Evolutionary conservation across 108 stramenopile species (phyloP).

Genomic region (Cafeteria roenbergensis): DNA sequence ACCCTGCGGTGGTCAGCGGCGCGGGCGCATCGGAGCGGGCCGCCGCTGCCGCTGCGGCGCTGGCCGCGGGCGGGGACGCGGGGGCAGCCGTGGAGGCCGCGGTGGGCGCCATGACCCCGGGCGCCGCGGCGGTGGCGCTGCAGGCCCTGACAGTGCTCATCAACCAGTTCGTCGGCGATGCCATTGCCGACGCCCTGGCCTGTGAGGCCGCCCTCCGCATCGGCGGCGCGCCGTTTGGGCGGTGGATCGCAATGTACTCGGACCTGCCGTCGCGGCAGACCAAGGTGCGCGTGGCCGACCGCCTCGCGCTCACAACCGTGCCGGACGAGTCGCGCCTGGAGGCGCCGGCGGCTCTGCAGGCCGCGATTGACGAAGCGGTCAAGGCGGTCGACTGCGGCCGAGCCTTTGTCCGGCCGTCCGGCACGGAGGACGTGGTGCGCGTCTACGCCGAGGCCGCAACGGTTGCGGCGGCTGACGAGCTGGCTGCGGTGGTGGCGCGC

Average conservation of each 20-base stretch:
- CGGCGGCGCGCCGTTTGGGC: constrained; percentile 45
- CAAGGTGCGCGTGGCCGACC: constrained; percentile 79
- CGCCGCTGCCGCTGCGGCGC: constrained; percentile 19
- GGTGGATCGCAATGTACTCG: constrained; percentile 65
- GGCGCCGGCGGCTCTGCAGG: constrained; percentile 63
- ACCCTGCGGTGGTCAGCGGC: too few relatives aligned
- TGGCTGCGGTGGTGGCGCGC: too few relatives aligned
- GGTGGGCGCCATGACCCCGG: constrained; percentile 12
- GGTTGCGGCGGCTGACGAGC: too few relatives aligned
- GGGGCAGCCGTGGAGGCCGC: constrained; percentile 20
- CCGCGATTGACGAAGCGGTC: constrained; percentile 56
- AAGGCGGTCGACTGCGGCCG: constrained; percentile 35
- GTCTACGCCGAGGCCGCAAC: constrained; percentile 96
- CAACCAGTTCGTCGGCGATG: constrained; percentile 93
- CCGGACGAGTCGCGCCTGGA: constrained; percentile 73
- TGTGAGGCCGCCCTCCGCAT: constrained; percentile 67
- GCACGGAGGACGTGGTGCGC: constrained; percentile 95
- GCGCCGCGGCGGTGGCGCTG: constrained; percentile 37
- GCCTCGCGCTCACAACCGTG: constrained; percentile 57
- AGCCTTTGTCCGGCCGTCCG: constrained; percentile 87
- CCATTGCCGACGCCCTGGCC: constrained; percentile 78
- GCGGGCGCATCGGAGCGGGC: too few relatives aligned
- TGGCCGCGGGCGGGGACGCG: constrained; percentile 29
- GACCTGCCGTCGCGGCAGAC: constrained; percentile 82
- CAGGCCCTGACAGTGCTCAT: constrained; percentile 49